Evolutionary conservation across 768 basidiomycete species (phyloP), one percentile per base, ranked within the genome.

Genomic region (Boletus pseudo-olivaceus): DNA sequence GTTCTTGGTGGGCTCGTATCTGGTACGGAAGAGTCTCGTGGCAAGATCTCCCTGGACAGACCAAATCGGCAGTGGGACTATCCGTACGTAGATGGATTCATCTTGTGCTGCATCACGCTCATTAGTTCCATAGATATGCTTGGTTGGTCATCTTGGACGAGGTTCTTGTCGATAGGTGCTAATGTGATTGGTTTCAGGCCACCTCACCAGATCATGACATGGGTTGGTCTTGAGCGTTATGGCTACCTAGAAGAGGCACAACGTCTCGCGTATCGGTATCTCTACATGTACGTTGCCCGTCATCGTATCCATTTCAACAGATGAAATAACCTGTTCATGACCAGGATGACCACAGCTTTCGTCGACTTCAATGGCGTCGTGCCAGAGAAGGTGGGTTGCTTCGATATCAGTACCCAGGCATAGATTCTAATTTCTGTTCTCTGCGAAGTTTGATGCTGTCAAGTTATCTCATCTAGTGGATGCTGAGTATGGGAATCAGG

Each of bases 1-100:
- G 96, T 92, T 23, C 82, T 95, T 5, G 96, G 96, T 20, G 96
- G 96, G 8, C 76, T 98, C 23, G 95, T 97, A 15, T 93, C 93
- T 19, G 96, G 96, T 39, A 98, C 96, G 1, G 97, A 99, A 63
- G 91, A 93, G 69, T 97, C 93, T 38, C 82, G 96, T 54, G 96
- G 96, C 50, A 90, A 90, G 70, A 95, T 98, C 54, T 96, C 95
- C 15, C 77, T 99, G 50, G 94, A 97, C 64, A 81, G 97, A 45
- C 96, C 96, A 15, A 98, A 98, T 74, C 90, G 96, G 58, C 96
- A 99, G 67, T 99, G 96, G 97, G 96, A 95, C 69, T 95, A 94
- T 72, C 96, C 93, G 76, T 93, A 75, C 62, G 90, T 84, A 34
- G 8, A 42, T 19, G 51, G 47, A 58, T 49, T 46, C 48, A 15